phyloP scores from a whole-genome alignment of 257 asterid genomes.

The Capsicum chinense region DNA sequence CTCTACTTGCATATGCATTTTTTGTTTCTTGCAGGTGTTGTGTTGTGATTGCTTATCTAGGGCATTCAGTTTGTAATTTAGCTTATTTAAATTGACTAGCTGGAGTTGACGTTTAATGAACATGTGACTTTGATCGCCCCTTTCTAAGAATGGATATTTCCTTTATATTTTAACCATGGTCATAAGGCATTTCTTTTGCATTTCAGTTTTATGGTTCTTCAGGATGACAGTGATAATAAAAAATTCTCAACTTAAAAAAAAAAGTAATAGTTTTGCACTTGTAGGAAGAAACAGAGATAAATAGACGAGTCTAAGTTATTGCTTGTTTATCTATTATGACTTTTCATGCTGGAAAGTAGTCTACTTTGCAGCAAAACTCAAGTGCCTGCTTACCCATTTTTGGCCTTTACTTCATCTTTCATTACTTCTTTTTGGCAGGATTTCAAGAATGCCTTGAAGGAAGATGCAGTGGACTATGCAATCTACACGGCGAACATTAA shows the following conservation, averaged over 20 bases:
- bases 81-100: conserved; percentile 9
- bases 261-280: background rate
- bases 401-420: conserved; percentile 1
- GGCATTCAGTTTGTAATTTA: conserved; percentile 8
- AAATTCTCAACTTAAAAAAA: background rate
- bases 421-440: conserved; percentile 33
- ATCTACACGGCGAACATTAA: conserved; percentile 46
- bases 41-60: background rate
- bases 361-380: conserved; percentile 3
- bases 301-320: background rate
- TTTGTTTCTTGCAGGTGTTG: conserved; percentile 16
- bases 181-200: background rate
- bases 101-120: background rate
- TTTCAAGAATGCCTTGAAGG: conserved; percentile 52
- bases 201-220: background rate
- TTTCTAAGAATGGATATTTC: background rate
- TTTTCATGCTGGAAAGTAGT: background rate
- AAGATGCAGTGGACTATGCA: conserved; percentile 52
- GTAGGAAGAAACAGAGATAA: conserved; percentile 7
- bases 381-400: background rate
- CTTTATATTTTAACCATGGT: background rate
- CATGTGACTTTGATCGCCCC: conserved; percentile 11
- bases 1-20: conserved; percentile 14
- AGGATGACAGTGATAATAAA: background rate
- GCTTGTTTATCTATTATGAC: background rate